Conservation (phyloP, 108 stramenopile species). For the Pelagomonas calceolata region DNA sequence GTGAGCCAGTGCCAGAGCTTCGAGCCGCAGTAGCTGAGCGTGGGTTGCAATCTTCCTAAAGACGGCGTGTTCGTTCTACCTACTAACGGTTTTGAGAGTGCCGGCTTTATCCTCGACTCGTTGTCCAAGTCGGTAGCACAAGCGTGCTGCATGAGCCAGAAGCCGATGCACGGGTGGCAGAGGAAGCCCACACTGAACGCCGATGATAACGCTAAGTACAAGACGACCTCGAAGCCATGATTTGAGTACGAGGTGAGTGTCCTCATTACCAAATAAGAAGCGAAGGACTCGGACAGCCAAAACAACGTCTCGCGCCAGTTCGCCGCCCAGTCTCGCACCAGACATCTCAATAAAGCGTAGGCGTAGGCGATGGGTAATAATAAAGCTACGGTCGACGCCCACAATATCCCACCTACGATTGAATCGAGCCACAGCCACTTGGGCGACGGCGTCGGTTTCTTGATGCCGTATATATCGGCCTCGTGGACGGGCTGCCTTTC, state of each 20-base stretch:
- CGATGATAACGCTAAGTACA: slow-evolving; percentile 3
- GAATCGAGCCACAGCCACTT: background rate
- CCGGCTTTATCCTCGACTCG: background rate
- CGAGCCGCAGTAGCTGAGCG: slow-evolving; percentile 5
- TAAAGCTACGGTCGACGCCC: background rate
- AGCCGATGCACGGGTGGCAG: slow-evolving; percentile 8
- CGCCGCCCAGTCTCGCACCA: background rate
- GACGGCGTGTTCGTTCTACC: no score
- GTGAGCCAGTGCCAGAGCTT: slow-evolving; percentile 8
- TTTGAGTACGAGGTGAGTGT: background rate
- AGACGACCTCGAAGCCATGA: background rate
- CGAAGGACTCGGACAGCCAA: background rate
- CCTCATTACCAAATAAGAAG: background rate
- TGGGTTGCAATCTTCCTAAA: background rate
- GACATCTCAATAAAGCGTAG: background rate
- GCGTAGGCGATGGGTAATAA: background rate
- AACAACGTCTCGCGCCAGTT: background rate
- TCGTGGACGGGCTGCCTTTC: background rate
- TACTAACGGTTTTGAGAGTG: background rate
- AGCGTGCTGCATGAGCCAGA: slow-evolving; percentile 12
- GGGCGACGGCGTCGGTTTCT: no score
- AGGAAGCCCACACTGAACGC: slow-evolving; percentile 1
- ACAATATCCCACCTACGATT: background rate
- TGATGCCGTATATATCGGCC: background rate
- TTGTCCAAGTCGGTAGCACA: background rate